A percentile compares a stretch with the other conserved stretches of the same genome.
phyloP scores from a whole-genome alignment of 2,329 filamentous ascomycete species.

The Fusarium haematococcum region DNA sequence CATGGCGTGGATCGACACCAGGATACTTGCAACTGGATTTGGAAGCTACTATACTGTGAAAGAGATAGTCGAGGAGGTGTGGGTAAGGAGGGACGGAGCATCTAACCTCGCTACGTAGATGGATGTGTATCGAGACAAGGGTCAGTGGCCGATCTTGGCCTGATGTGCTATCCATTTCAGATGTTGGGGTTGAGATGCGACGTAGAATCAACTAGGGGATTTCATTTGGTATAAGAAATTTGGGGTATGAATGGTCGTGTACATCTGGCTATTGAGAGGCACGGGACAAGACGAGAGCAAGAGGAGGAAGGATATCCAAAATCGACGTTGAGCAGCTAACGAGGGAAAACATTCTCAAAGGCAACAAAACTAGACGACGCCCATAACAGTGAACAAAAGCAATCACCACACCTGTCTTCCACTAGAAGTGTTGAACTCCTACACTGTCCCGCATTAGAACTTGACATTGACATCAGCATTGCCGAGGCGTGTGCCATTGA shows the following conservation, averaged over 20 bases:
- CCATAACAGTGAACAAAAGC: too few species aligned
- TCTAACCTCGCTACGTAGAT: neutral
- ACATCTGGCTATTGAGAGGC: too few species aligned
- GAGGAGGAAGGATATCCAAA: too few species aligned
- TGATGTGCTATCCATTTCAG: neutral
- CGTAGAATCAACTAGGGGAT: too few species aligned
- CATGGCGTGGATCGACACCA: neutral
- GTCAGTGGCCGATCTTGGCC: neutral
- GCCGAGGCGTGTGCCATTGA: neutral
- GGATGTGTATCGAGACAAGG: neutral
- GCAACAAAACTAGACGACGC: too few species aligned
- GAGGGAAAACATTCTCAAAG: too few species aligned
- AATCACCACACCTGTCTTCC: too few species aligned
- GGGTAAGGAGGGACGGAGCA: neutral
- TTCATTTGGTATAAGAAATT: too few species aligned
- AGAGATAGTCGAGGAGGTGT: neutral
- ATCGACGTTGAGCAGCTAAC: too few species aligned
- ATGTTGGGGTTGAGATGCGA: neutral
- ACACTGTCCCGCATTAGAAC: neutral
- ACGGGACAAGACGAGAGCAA: too few species aligned
- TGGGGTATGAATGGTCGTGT: too few species aligned
- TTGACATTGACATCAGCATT: neutral
- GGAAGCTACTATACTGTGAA: neutral
- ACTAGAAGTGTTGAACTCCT: neutral
- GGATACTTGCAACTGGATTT: neutral